Evolutionary conservation across 768 basidiomycete species (phyloP).

Genomic region (Sporobolomyces pararoseus): DNA sequence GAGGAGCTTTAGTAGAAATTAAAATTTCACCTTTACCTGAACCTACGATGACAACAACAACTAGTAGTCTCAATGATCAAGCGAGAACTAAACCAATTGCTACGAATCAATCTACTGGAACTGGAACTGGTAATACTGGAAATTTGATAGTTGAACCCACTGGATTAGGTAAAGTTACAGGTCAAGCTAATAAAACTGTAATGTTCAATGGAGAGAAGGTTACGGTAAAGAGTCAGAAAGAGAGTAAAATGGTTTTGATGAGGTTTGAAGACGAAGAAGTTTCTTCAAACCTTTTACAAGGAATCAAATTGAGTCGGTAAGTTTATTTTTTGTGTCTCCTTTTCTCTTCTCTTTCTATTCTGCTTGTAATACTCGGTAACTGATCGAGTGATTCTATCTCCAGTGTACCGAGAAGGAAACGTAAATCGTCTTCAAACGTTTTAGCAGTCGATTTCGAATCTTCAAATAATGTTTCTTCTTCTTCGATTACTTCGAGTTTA

Average conservation of each 20-base stretch:
- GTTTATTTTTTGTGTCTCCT: neutral
- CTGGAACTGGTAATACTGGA: too few relatives aligned
- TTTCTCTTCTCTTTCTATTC: too few relatives aligned
- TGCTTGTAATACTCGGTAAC: too few relatives aligned
- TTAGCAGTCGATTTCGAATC: too few relatives aligned
- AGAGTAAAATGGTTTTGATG: slow-evolving; percentile 50
- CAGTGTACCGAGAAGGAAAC: slow-evolving; percentile 23
- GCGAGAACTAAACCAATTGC: too few relatives aligned
- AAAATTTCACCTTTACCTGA: slow-evolving; percentile 57
- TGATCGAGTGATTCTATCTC: neutral
- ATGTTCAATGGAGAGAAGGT: slow-evolving; percentile 52
- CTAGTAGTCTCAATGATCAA: neutral
- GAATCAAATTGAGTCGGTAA: slow-evolving; percentile 46
- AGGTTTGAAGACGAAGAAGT: slow-evolving; percentile 74
- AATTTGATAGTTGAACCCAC: too few relatives aligned
- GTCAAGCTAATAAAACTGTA: slow-evolving; percentile 27
- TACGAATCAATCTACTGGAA: neutral
- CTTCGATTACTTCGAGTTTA: slow-evolving; percentile 4
- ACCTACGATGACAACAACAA: too few relatives aligned
- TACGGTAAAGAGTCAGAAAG: slow-evolving; percentile 67
- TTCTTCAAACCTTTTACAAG: slow-evolving; percentile 59
- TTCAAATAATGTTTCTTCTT: neutral
- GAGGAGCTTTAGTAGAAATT: slow-evolving; percentile 59
- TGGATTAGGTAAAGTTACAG: slow-evolving; percentile 21
- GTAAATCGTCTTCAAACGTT: slow-evolving; percentile 22